Base-by-base conservation (phyloP, 257 asterid species). In the Solanum arcanum region DNA sequence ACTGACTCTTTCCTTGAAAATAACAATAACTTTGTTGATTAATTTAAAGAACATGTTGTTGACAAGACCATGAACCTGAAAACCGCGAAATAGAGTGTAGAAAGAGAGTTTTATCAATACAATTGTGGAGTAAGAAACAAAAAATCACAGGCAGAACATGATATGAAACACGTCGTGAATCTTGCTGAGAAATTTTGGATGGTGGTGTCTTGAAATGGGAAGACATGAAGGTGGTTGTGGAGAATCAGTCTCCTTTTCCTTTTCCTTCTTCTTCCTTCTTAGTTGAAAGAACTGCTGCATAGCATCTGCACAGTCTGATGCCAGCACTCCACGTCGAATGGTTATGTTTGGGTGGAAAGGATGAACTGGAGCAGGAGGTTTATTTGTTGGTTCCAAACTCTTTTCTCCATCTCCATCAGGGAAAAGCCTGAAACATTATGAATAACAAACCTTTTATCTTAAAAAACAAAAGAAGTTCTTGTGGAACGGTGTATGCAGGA, bases 271-370 rank as follows among this genome's bases (percentile, higher is more conserved):
- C 89, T 88, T 94, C 90, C 99, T 93, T 91, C 99, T 92, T 5
- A 91, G 92, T 87, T 90, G 97, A 85, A 97, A 96, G 91, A 97
- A 97, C 60, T 94, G 96, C 86, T 96, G 98, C 99, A 97, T 97
- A 16, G 93, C 89, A 23, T 93, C 98, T 77, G 98, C 98, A 90
- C 99, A 96, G n/a, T 96, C 99, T 13, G 94, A 85, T 33, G 95
- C 90, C 88, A 97, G 88, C 27, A 97, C 95, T 35, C 96, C 95
- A 74, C 98, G 92, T 83, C 99, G 90, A 21, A 97, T 91, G 1
- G 37, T 89, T 78, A 97, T 95, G 60, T 94, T 94, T 42, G 99
- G 98, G 90, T 97, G 99, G 93, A 97, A 97, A 7, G 99, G 99
- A 81, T 97, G 99, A 73, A 94, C 89, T 2, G 99, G 99, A 69